These are phyloP conservation scores for Umbelopsis vinacea DNA, from an alignment of 192 early-diverging fungal species.

Conservation along the genomic window DNA sequence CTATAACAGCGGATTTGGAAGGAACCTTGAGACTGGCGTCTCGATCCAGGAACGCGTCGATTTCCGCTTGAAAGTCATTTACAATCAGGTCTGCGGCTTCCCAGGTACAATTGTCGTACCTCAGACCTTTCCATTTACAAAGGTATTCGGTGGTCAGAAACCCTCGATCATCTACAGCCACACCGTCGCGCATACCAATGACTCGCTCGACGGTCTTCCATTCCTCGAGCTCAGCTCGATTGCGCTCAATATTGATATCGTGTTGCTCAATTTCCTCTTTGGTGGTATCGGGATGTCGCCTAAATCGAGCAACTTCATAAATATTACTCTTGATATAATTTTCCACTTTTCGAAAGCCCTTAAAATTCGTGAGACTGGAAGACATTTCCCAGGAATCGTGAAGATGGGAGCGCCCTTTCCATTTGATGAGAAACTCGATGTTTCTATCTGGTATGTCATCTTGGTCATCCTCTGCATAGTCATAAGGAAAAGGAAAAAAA, in stretches of 20 bases:
- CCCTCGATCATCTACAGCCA: constrained; percentile 21
- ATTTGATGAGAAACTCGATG: constrained; percentile 86
- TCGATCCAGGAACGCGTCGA: constrained; percentile 85
- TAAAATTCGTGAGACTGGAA: constrained; percentile 65
- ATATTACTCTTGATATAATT: constrained; percentile 76
- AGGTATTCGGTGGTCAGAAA: constrained; percentile 77
- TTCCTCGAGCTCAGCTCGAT: constrained; percentile 77
- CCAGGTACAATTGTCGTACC: constrained; percentile 89
- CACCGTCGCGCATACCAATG: constrained; percentile 66
- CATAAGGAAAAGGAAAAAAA: background rate
- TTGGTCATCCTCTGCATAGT: constrained; percentile 18
- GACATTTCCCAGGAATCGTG: constrained; percentile 86
- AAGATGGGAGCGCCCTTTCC: constrained; percentile 85
- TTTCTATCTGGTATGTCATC: constrained; percentile 49
- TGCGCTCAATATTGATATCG: constrained; percentile 82
- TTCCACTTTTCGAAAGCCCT: constrained; percentile 87
- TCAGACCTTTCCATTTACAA: constrained; percentile 85
- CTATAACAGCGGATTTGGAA: constrained; percentile 59
- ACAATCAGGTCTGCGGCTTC: constrained; percentile 73
- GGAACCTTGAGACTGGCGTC: constrained; percentile 70
- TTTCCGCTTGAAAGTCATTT: constrained; percentile 73
- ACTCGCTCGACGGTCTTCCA: constrained; percentile 88
- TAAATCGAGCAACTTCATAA: constrained; percentile 53
- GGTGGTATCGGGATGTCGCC: constrained; percentile 66
- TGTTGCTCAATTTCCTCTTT: constrained; percentile 87